Evolutionary conservation across 2,329 filamentous ascomycete species (phyloP), one percentile per base, ranked within the genome.

Genomic region (Lachnellula hyalina): DNA sequence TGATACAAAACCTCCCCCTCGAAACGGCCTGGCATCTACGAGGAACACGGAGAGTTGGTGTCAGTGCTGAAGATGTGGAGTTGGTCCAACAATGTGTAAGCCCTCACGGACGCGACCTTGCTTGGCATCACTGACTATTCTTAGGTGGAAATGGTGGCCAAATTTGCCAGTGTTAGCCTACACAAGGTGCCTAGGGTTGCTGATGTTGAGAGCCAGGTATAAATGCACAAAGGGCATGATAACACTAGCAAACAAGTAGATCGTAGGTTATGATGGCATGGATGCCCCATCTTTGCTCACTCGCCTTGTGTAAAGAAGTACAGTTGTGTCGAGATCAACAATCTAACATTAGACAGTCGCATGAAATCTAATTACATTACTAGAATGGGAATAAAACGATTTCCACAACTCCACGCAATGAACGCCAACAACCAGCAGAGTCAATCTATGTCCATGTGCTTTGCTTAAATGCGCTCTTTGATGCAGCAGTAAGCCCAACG

Each of bases 21-120:
- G 76, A 81, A 64, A 79, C 79, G 1, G 74, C 72, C 15, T 84
- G 80, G 79, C 81, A 84, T 67, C 71, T 81, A 34, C 67, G 77
- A 32, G 78, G 78, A 1, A 74, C 71, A 0, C 65, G 78, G 40
- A 65, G 78, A 36, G 71, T 81, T 32, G 78, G 77, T 0, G 73
- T 80, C 0, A 64, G 59, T 34, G 47, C 48, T 56, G 68, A 71
- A 49, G 74, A 77, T 64, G 72, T 74, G 0, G 68, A 75, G 65
- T 56, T 65, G n/a, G 51, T 70, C 5, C 67, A 70, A 50, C 62
- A 66, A 63, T 69, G 67, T 56, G 67, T 68, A 57, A 56, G 62
- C 65, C 15, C 23, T 11, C 17, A 19, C 4, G 19, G 11, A 25
- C 17, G 15, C 14, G 34, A 21, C 12, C 32, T 48, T 14, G 5